Conservation (phyloP, 495 filamentous ascomycete species). For the Copromyces sp. region DNA sequence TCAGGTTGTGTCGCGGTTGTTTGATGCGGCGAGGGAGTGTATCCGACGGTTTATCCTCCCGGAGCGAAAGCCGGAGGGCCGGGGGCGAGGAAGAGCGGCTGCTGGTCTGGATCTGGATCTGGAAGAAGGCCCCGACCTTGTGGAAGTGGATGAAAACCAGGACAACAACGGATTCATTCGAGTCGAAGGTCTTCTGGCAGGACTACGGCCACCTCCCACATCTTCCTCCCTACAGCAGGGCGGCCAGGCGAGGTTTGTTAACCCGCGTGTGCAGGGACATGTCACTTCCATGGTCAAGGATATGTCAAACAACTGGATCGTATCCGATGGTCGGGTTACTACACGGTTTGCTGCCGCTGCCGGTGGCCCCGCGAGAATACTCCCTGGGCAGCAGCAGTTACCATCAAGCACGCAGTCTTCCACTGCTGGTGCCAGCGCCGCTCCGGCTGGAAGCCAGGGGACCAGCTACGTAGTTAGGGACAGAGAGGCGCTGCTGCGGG, state of each 20-base stretch:
- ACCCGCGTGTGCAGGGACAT: constrained; percentile 20
- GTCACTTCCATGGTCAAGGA: constrained; percentile 25
- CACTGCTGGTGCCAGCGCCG: background rate
- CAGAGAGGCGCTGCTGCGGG: constrained; percentile 10
- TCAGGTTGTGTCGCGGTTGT: background rate
- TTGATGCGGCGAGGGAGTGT: background rate
- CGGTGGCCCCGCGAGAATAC: background rate
- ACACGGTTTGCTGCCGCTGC: background rate
- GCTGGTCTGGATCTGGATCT: background rate
- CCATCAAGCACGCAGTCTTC: constrained; percentile 14
- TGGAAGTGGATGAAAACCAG: background rate
- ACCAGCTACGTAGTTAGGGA: constrained; percentile 16
- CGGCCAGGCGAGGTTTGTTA: background rate
- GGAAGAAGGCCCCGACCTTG: background rate
- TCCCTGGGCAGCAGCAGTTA: background rate
- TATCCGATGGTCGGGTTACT: constrained; percentile 19
- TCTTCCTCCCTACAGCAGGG: background rate
- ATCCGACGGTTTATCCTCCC: background rate
- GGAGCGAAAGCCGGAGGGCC: background rate
- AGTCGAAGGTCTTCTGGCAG: background rate
- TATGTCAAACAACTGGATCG: constrained; percentile 30
- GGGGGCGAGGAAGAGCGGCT: too few relatives aligned
- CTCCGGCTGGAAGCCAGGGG: constrained; percentile 12
- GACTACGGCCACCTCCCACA: background rate
- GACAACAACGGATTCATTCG: background rate